A percentile compares a stretch with the other conserved stretches of the same genome.
Evolutionary conservation across 805 yeast species (phyloP).

Genomic region (Candida dajiaensis): DNA sequence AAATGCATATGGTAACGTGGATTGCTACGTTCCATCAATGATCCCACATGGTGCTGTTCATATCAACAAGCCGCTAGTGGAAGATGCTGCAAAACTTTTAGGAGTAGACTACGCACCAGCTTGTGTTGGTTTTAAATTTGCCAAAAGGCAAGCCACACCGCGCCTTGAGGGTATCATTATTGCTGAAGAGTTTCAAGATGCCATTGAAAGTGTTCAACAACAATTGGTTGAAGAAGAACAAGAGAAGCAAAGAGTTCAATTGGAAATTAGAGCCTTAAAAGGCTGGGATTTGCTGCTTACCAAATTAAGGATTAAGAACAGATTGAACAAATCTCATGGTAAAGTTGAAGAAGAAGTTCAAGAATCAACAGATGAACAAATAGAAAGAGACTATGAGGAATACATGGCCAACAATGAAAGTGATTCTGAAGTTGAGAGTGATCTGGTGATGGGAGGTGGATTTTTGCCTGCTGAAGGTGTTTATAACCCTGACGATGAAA

Average conservation of each 20-base stretch:
- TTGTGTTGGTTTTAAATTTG: constrained; percentile 80
- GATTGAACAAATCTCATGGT: constrained; percentile 45
- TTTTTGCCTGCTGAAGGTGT: constrained; percentile 8
- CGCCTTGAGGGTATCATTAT: constrained; percentile 72
- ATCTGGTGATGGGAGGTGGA: constrained; percentile 2
- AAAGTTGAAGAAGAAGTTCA: constrained; percentile 10
- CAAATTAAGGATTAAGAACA: constrained; percentile 35
- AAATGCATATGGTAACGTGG: constrained; percentile 80
- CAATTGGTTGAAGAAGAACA: constrained; percentile 38
- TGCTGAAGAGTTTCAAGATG: constrained; percentile 54
- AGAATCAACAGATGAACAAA: not conserved
- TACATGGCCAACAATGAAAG: constrained; percentile 15
- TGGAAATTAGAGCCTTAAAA: constrained; percentile 43
- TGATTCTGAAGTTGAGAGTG: constrained; percentile 14
- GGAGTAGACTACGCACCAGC: constrained; percentile 83
- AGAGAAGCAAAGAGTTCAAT: constrained; percentile 34
- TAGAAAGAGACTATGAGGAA: constrained; percentile 18
- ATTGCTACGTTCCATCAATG: constrained; percentile 73
- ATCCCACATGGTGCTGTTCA: constrained; percentile 74
- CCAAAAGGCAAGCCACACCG: constrained; percentile 49
- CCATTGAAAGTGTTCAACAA: constrained; percentile 46
- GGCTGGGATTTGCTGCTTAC: constrained; percentile 39
- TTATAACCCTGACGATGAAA: constrained; percentile 10
- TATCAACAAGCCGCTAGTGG: constrained; percentile 47
- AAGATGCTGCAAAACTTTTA: constrained; percentile 64